phyloP scores from a whole-genome alignment of 768 basidiomycete genomes.

The Tylopilus sp. region DNA sequence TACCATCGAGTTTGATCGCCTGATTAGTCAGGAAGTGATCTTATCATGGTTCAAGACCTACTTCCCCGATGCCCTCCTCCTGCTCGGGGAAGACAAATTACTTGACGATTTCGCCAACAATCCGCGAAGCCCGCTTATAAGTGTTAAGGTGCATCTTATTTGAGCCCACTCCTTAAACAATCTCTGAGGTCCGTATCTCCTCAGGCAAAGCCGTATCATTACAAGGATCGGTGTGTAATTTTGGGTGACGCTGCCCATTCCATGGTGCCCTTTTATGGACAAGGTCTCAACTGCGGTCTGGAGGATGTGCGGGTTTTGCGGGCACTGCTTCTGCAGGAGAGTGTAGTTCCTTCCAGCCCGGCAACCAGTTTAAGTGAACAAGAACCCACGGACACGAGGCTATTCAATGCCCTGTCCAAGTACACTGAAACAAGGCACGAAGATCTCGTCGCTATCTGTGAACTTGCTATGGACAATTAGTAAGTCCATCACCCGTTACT shows the following conservation, averaged over 20 bases:
- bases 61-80: constrained; percentile 84
- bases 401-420: constrained; percentile 64
- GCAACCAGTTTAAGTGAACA: constrained; percentile 28
- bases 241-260: constrained; percentile 95
- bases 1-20: constrained; percentile 65
- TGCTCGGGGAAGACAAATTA: constrained; percentile 80
- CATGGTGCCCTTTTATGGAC: constrained; percentile 98
- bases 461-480: constrained; percentile 97
- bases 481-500: constrained; percentile 46
- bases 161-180: constrained; percentile 16
- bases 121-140: constrained; percentile 86
- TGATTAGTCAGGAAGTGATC: constrained; percentile 55
- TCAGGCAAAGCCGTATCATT: constrained; percentile 86
- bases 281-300: constrained; percentile 96
- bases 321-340: constrained; percentile 66
- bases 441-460: constrained; percentile 86
- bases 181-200: constrained; percentile 17
- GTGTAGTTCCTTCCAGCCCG: constrained; percentile 48
- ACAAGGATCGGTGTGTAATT: constrained; percentile 81
- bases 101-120: constrained; percentile 77
- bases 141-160: constrained; percentile 72
- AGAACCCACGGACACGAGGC: constrained; percentile 46
- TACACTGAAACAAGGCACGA: constrained; percentile 84
- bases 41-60: constrained; percentile 75
- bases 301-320: constrained; percentile 94